Conservation (phyloP, 2,329 filamentous ascomycete species). For the Aspergillus ustus region DNA sequence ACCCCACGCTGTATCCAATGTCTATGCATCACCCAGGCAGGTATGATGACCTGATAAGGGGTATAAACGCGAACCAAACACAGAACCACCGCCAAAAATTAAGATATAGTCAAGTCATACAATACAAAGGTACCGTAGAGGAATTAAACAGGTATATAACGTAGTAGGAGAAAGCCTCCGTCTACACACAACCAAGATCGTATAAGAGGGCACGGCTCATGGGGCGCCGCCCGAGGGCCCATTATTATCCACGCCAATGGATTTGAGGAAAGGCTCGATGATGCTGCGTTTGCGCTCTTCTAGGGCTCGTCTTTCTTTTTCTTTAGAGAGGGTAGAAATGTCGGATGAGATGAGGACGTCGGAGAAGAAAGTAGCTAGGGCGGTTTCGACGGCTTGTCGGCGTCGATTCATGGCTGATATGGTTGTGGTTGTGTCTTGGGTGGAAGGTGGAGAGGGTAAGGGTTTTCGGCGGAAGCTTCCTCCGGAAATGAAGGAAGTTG, state of each 20-base stretch:
- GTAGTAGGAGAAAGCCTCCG: not conserved
- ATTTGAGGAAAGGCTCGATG: conserved; percentile 71
- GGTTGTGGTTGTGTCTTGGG: conserved; percentile 27
- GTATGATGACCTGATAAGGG: not conserved
- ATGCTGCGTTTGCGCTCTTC: conserved; percentile 70
- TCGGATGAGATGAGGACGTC: conserved; percentile 62
- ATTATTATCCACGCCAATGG: conserved; percentile 39
- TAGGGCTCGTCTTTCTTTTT: conserved; percentile 63
- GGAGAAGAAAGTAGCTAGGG: conserved; percentile 69
- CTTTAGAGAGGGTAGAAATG: conserved; percentile 46
- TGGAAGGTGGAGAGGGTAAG: conserved; percentile 30
- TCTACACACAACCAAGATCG: not conserved
- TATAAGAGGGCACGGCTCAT: conserved; percentile 6
- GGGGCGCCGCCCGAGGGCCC: conserved; percentile 38
- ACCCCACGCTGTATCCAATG: not conserved
- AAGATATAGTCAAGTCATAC: not conserved
- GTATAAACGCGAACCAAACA: not conserved
- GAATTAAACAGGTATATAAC: not conserved
- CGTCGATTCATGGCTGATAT: conserved; percentile 44
- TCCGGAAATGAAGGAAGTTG: conserved; percentile 34
- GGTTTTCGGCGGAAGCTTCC: conserved; percentile 37
- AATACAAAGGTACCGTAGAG: not conserved
- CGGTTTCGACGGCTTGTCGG: conserved; percentile 63
- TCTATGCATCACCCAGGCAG: not conserved
- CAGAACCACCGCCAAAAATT: not conserved